Evolutionary conservation across 768 basidiomycete genomes (phyloP).

Genomic region (Tricholoma hemisulphureum): DNA sequence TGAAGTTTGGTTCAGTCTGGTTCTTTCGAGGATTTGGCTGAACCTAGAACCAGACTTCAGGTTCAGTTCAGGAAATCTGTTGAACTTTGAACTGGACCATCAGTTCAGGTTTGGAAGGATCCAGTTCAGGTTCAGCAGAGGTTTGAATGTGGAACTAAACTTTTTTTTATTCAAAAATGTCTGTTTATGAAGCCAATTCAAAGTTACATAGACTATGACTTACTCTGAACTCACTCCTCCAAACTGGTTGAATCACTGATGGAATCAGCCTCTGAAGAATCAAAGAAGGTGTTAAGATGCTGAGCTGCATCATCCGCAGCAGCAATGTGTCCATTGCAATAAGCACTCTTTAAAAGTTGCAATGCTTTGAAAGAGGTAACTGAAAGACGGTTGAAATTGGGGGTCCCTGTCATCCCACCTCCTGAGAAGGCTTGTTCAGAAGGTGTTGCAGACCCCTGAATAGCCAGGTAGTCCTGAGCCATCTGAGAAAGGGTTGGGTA

Average conservation of each 20-base stretch:
- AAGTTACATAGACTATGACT: not conserved
- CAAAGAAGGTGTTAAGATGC: not conserved
- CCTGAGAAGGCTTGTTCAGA: conserved; percentile 31
- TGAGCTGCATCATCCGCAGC: not conserved
- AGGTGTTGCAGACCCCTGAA: conserved; percentile 27
- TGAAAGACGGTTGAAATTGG: conserved; percentile 5
- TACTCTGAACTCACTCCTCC: too few relatives aligned
- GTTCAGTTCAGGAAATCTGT: not conserved
- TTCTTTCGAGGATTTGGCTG: not conserved
- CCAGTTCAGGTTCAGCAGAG: not conserved
- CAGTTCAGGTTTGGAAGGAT: not conserved
- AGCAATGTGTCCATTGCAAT: conserved; percentile 7
- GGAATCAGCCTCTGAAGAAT: conserved; percentile 8
- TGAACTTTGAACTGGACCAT: not conserved
- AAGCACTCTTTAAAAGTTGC: conserved; percentile 14
- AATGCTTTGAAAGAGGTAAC: conserved; percentile 8
- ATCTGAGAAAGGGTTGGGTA: conserved; percentile 15
- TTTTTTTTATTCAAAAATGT: too few relatives aligned
- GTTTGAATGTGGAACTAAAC: not conserved
- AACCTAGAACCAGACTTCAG: not conserved
- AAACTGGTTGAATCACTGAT: not conserved
- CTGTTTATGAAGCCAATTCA: too few relatives aligned
- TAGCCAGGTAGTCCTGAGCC: conserved; percentile 29
- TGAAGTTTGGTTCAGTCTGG: not conserved
- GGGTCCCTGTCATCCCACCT: conserved; percentile 22